phyloP scores from a whole-genome alignment of 129 eudicot species.

The Pseudognaphalium luteoalbum region DNA sequence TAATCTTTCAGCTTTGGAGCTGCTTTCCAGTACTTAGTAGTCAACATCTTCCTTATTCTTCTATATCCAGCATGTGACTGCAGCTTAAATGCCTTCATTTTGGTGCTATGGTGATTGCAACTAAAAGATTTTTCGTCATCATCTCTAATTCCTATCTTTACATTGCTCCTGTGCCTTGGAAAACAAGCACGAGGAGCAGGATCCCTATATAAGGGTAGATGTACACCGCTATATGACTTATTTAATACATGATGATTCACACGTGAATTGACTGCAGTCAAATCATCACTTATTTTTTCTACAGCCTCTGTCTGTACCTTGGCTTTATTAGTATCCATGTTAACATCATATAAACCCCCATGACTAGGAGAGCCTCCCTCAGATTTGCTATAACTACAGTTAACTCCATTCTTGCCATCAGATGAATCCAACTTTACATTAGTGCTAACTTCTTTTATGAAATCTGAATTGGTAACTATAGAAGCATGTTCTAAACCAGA shows the following conservation, averaged over 20 bases:
- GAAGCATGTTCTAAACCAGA: conserved; percentile 52
- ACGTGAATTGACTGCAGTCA: conserved; percentile 35
- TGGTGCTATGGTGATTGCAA: conserved; percentile 53
- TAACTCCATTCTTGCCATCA: conserved; percentile 29
- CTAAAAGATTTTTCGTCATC: conserved; percentile 83
- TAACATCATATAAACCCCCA: conserved; percentile 39
- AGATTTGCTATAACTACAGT: conserved; percentile 18
- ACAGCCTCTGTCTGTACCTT: conserved; percentile 37
- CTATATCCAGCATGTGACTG: conserved; percentile 64
- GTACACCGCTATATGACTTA: conserved; percentile 66
- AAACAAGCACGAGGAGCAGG: conserved; percentile 58
- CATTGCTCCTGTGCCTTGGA: conserved; percentile 58
- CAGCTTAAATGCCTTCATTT: conserved; percentile 58
- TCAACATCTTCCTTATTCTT: conserved; percentile 64
- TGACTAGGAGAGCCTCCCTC: conserved; percentile 33
- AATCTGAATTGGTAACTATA: conserved; percentile 41
- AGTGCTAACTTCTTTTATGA: conserved; percentile 38
- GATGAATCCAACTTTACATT: conserved; percentile 42
- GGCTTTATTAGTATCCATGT: conserved; percentile 36
- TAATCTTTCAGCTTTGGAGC: conserved; percentile 71
- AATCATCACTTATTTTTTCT: conserved; percentile 40
- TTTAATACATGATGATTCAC: conserved; percentile 47
- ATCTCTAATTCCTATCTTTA: conserved; percentile 78
- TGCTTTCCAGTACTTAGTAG: conserved; percentile 71
- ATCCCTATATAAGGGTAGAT: conserved; percentile 59